Base-by-base conservation (phyloP, 2,329 filamentous ascomycete genomes). In the Basipetospora sp. region DNA sequence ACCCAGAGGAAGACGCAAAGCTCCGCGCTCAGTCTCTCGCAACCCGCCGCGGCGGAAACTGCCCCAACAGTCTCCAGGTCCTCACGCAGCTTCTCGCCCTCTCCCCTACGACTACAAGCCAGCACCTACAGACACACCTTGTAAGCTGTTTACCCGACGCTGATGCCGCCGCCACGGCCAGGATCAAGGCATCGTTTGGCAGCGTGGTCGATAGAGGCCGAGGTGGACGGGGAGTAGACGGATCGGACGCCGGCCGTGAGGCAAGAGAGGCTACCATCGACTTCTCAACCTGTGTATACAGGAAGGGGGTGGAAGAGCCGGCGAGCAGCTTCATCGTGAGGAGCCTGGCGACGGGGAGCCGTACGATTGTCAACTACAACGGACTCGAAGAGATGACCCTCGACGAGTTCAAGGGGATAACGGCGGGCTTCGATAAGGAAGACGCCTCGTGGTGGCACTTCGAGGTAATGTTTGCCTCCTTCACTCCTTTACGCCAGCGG, bases 331-430 rank as follows among this genome's bases (percentile, higher is more conserved):
- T 80, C 56, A 75, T 84, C 43, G 65, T 84, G 41, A 71, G 73
- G 44, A 80, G 72, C 50, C 54, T 60, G 35, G 56, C 55, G 17
- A 73, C 65, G 3, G 71, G 68, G 15, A 77, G 70, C 39, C 65
- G 80, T 31, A 85, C 80, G 1, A 71, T 84, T 41, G 72, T 85
- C 40, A 85, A 77, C 52, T 71, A 75, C 54, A 82, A 76, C 48
- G 64, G 67, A 41, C 62, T 85, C 26, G 67, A 67, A 1, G 79
- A 84, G 45, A 81, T 85, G 76, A 76, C 65, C 5, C 44, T 55
- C 4, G 57, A 58, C 6, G 80, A 84, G 53, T 82, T 85, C 42
- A 49, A 53, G 13, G 42, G 41, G 10, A 56, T 67, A 15, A 62
- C 58, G 27, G 50, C 59, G 16, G 50, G 46, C 17, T 52, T 74